Conservation (phyloP, 2,329 filamentous ascomycete genomes). For the Alternaria gansuensis region DNA sequence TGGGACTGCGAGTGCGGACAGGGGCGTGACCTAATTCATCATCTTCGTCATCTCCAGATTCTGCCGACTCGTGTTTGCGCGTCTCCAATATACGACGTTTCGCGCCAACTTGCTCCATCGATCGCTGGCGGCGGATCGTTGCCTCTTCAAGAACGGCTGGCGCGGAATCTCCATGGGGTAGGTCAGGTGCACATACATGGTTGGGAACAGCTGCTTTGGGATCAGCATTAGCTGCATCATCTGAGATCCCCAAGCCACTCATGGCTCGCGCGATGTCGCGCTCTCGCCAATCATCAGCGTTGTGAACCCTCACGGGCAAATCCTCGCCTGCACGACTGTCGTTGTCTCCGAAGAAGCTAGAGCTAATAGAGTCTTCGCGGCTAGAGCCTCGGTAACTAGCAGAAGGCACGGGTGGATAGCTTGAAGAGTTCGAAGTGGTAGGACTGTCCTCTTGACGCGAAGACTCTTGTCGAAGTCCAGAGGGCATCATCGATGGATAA, state of each 20-base stretch:
- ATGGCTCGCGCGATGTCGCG: constrained; percentile 58
- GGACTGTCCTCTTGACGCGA: constrained; percentile 79
- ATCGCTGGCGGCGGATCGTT: constrained; percentile 68
- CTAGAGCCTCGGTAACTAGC: constrained; percentile 82
- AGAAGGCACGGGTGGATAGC: constrained; percentile 74
- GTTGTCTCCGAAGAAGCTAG: constrained; percentile 85
- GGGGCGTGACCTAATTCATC: constrained; percentile 77
- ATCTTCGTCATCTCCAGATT: constrained; percentile 94
- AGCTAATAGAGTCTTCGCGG: constrained; percentile 87
- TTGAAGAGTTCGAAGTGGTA: constrained; percentile 78
- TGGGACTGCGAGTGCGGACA: constrained; percentile 62
- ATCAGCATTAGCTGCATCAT: constrained; percentile 62
- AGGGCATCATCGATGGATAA: constrained; percentile 60
- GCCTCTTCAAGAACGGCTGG: constrained; percentile 65
- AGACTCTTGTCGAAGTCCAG: constrained; percentile 71
- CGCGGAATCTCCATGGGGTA: constrained; percentile 62
- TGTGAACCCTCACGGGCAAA: constrained; percentile 76
- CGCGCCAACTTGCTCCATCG: constrained; percentile 75
- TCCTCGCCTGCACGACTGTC: constrained; percentile 80
- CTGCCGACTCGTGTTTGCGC: constrained; percentile 75
- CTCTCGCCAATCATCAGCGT: constrained; percentile 80
- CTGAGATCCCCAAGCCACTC: constrained; percentile 78
- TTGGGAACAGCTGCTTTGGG: constrained; percentile 40
- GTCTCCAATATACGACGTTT: constrained; percentile 81
- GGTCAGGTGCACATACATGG: constrained; percentile 49